Evolutionary conservation across 1,284 basidiomycete genomes (phyloP), one percentile per base, ranked within the genome.

Genomic region (Leccinum solheimii): DNA sequence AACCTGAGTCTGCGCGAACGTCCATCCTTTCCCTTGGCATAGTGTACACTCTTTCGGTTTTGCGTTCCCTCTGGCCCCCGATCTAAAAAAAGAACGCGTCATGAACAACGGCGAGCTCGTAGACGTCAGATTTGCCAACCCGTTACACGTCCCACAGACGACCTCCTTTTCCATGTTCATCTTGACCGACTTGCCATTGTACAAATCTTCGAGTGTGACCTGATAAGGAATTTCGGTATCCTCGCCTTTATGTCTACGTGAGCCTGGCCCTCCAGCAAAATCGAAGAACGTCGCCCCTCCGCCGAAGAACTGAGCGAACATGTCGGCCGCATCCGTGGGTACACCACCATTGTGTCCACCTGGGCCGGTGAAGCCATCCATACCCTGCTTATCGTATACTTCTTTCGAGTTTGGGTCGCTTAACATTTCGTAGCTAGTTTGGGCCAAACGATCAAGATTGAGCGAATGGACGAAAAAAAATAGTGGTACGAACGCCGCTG

Each of bases 181-280:
- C 72, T 90, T 91, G 54, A 97, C 90, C 14, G 85, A 85, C 76
- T 95, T 96, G 36, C 97, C 97, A 63, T 90, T 92, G 77, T 95
- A 98, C 30, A 97, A 80, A 73, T 98, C 96, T 74, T 97, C 95
- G 38, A 99, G 82, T 4, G 91, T 90, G 61, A 98, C 93, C 19
- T 91, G 83, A 72, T 97, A 92, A 3, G 88, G 85, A 65, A 97
- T 88, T 38, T 88, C 80, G 7, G 90, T 87, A 75, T 95, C 89
- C 65, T 88, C 80, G 14, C 87, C 87, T 69, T 84, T 85, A 54
- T 76, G 81, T 74, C 79, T 78, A 63, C 79, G 76, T 38, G 67
- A 77, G 66, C 71, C 79, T 61, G 68, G 75, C 55, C 78, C 81
- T 59, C 79, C 80, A 55, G 81, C 80, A 59, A 83, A 80, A 56